Percentiles rank a stretch among this genome's conserved stretches.
Evolutionary conservation across 2,329 filamentous ascomycete species (phyloP).

Genomic region (Colletotrichum sp.): DNA sequence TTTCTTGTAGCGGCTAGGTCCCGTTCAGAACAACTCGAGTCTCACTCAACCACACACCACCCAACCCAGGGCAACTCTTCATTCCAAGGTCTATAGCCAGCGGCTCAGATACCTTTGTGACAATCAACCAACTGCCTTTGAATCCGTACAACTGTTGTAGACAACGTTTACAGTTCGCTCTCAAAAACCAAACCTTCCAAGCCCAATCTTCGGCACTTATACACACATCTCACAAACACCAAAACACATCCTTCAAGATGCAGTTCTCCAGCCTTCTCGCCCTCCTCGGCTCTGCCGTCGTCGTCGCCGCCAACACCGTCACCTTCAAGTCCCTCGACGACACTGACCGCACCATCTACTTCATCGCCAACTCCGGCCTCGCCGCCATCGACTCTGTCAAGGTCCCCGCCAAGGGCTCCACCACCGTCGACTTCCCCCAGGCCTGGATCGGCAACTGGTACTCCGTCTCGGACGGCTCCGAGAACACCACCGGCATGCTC

Average conservation of each 20-base stretch:
- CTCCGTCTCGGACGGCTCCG: constrained; percentile 49
- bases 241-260: constrained; percentile 49
- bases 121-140: not conserved
- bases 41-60: not conserved
- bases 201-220: constrained; percentile 20
- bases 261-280: constrained; percentile 54
- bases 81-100: constrained; percentile 8
- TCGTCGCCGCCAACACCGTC: constrained; percentile 50
- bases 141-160: constrained; percentile 17
- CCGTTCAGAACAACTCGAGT: constrained; percentile 15
- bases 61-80: constrained; percentile 1
- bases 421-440: constrained; percentile 46
- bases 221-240: not conserved
- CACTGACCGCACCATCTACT: constrained; percentile 53
- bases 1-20: constrained; percentile 3
- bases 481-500: constrained; percentile 53
- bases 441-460: constrained; percentile 57
- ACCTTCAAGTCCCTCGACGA: constrained; percentile 65
- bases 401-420: constrained; percentile 42
- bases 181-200: constrained; percentile 2
- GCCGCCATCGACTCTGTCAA: constrained; percentile 40
- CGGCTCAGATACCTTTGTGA: constrained; percentile 3
- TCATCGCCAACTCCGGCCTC: constrained; percentile 49
- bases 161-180: constrained; percentile 9
- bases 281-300: constrained; percentile 43